These are phyloP conservation scores for barrel medic (Medicago truncatula) DNA, from an alignment of 306 rosid species.

Conservation along the genomic window DNA sequence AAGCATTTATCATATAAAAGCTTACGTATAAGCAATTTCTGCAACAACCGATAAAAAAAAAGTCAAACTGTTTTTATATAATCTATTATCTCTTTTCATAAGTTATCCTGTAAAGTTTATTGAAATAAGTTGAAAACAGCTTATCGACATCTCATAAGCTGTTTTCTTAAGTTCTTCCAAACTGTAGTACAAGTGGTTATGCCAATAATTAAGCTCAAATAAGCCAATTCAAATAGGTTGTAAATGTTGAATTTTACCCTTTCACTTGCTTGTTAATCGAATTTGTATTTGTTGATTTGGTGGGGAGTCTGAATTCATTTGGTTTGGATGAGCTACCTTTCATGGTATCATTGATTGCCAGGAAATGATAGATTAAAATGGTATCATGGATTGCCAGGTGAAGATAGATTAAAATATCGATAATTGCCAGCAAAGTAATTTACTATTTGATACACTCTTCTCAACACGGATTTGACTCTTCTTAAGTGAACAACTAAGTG, in stretches of 20 bases:
- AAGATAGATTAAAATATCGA: no score
- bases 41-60: background rate
- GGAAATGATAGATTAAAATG: no score
- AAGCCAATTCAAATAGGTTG: background rate
- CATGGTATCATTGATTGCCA: slow-evolving; percentile 26
- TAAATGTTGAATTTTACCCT: background rate
- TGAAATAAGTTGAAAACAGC: background rate
- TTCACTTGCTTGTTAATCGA: background rate
- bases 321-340: slow-evolving; percentile 9
- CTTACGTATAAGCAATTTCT: background rate
- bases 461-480: no score
- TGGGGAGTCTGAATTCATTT: slow-evolving; percentile 26
- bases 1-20: no score
- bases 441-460: no score
- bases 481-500: no score
- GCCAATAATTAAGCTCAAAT: background rate
- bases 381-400: no score
- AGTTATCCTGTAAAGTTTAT: no score
- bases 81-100: background rate
- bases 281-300: background rate
- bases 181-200: background rate
- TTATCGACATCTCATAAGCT: background rate
- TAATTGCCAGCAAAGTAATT: no score
- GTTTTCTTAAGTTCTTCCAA: background rate
- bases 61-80: background rate